Conservation (phyloP, 2,329 filamentous ascomycete genomes). For the Fusarium fracticaudum region DNA sequence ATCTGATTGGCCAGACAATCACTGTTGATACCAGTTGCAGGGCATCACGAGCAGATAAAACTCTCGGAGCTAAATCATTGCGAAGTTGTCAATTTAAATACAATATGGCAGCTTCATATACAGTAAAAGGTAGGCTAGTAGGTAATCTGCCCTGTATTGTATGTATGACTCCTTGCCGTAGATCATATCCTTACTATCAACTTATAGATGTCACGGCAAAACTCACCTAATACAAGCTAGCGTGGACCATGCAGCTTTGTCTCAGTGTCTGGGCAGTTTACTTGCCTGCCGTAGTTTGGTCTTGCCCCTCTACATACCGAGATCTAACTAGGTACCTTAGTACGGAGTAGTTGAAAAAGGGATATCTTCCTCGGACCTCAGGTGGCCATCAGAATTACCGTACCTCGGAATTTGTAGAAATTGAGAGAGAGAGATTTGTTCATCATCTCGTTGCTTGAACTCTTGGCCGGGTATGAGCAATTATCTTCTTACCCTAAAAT, state of each 20-base stretch:
- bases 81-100: background rate
- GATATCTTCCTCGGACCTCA: background rate
- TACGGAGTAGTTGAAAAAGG: background rate
- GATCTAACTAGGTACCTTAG: background rate
- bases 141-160: background rate
- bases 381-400: conserved; percentile 6
- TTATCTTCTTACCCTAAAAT: background rate
- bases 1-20: conserved; percentile 17
- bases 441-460: background rate
- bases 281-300: background rate
- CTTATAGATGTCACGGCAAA: background rate
- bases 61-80: background rate
- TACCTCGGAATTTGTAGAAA: background rate
- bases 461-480: no score
- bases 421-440: background rate
- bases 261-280: background rate
- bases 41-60: background rate
- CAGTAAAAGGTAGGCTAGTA: background rate
- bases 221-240: background rate
- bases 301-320: background rate
- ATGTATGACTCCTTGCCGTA: background rate
- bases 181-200: background rate
- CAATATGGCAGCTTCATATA: background rate
- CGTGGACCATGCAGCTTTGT: background rate
- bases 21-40: background rate